phyloP scores from a whole-genome alignment of 139 green algal genomes.

The Chlamydomonas sphaeroides region DNA sequence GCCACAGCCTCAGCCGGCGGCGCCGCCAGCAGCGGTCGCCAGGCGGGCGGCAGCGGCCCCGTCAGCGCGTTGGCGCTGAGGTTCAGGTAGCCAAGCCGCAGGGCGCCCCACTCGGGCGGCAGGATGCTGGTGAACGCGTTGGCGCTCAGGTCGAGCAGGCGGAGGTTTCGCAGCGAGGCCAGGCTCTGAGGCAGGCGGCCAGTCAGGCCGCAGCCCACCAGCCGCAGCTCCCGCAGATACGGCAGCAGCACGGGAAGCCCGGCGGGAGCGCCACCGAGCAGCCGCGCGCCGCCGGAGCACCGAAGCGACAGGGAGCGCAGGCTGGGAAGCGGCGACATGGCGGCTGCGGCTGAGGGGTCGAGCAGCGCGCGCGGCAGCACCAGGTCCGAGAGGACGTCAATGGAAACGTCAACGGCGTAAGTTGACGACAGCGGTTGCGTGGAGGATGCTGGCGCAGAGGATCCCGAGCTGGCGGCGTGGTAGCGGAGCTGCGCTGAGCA shows the following conservation, averaged over 20 bases:
- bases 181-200: not conserved
- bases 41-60: conserved; percentile 25
- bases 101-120: not conserved
- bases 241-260: conserved; percentile 29
- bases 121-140: conserved; percentile 6
- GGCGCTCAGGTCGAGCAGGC: conserved; percentile 32
- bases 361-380: not conserved
- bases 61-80: conserved; percentile 38
- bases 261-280: conserved; percentile 42
- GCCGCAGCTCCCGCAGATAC: conserved; percentile 39
- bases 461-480: not conserved
- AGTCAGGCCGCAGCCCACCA: not conserved
- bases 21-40: not conserved
- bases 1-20: not conserved
- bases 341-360: not conserved
- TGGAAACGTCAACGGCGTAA: conserved; percentile 15
- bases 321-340: not conserved
- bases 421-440: not conserved
- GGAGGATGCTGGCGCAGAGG: too few relatives aligned
- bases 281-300: conserved; percentile 1
- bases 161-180: conserved; percentile 23
- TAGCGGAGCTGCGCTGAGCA: conserved; percentile 36
- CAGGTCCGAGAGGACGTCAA: not conserved
- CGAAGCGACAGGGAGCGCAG: conserved; percentile 27
- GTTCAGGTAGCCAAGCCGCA: conserved; percentile 47